A percentile compares a stretch with the other conserved stretches of the same genome.
These are phyloP conservation scores for Clavulina sp. DNA, from an alignment of 768 basidiomycete genomes.

Conservation along the genomic window DNA sequence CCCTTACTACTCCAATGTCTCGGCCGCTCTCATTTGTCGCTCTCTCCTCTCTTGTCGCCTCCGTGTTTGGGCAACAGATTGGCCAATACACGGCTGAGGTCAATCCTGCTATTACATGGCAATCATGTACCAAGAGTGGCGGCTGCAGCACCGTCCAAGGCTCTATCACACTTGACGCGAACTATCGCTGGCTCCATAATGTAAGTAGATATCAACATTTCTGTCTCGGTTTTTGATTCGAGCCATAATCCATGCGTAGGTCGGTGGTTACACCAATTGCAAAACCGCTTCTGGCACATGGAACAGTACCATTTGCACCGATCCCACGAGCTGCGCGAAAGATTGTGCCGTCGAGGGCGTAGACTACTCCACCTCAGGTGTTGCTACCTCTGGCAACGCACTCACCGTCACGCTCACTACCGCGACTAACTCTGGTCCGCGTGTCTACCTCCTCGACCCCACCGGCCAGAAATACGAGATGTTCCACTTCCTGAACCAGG, in stretches of 20 bases:
- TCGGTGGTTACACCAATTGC: constrained; percentile 20
- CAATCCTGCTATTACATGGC: constrained; percentile 31
- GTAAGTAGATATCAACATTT: constrained; percentile 13
- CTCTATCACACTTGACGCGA: constrained; percentile 6
- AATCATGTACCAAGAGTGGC: constrained; percentile 25
- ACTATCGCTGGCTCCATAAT: constrained; percentile 20
- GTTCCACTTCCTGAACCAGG: constrained; percentile 37
- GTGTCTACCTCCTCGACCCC: constrained; percentile 31
- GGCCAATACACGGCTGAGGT: constrained; percentile 31
- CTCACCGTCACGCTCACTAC: constrained; percentile 10
- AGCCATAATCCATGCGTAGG: background rate
- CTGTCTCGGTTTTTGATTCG: background rate
- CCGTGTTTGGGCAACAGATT: constrained; percentile 24
- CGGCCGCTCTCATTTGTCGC: no score
- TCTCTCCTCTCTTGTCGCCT: constrained; percentile 8
- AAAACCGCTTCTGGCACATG: constrained; percentile 43
- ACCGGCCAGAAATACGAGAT: constrained; percentile 26
- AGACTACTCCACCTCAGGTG: constrained; percentile 11
- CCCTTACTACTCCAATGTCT: no score
- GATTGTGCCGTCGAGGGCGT: constrained; percentile 23
- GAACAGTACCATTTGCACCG: constrained; percentile 34
- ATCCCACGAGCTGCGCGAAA: constrained; percentile 28
- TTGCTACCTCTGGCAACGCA: constrained; percentile 8
- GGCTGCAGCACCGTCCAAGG: constrained; percentile 14
- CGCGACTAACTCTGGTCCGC: constrained; percentile 8